These are phyloP conservation scores for Naganishia antarctica DNA, from an alignment of 768 basidiomycete species.

Conservation along the genomic window DNA sequence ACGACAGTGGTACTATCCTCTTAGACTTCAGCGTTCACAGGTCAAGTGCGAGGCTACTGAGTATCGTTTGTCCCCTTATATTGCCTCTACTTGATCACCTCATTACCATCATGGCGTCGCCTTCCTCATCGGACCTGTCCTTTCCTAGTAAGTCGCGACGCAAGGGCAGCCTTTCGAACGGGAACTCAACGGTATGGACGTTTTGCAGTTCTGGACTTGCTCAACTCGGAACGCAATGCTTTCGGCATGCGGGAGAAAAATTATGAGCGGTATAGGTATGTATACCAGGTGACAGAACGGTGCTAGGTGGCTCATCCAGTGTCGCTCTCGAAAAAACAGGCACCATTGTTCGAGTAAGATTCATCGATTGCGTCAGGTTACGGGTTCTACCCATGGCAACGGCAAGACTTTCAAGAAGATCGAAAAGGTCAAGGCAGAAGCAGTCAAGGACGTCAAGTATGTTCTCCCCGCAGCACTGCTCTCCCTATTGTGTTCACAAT, in stretches of 20 bases:
- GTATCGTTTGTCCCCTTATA: no score
- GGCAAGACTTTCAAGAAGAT: conserved; percentile 72
- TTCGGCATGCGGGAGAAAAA: conserved; percentile 91
- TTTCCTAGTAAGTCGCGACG: conserved; percentile 6
- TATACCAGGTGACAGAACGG: not conserved
- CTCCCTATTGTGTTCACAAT: not conserved
- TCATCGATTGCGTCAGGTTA: conserved; percentile 74
- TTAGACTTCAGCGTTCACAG: no score
- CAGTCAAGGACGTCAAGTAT: conserved; percentile 78
- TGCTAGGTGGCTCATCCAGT: not conserved
- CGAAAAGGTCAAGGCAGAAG: conserved; percentile 63
- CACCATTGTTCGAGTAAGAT: conserved; percentile 89
- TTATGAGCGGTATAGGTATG: conserved; percentile 73
- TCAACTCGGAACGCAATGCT: conserved; percentile 80
- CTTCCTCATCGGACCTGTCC: conserved; percentile 11
- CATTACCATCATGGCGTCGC: no score
- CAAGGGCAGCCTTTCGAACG: not conserved
- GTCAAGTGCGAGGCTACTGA: no score
- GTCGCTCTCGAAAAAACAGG: conserved; percentile 51
- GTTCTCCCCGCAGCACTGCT: conserved; percentile 45
- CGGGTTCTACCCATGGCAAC: conserved; percentile 80
- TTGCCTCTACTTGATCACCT: no score
- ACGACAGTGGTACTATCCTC: no score
- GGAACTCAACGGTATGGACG: not conserved
- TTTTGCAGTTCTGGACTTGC: conserved; percentile 68